Conservation (phyloP, 2,329 filamentous ascomycete species). For the Purpureocillium lavendulum region DNA sequence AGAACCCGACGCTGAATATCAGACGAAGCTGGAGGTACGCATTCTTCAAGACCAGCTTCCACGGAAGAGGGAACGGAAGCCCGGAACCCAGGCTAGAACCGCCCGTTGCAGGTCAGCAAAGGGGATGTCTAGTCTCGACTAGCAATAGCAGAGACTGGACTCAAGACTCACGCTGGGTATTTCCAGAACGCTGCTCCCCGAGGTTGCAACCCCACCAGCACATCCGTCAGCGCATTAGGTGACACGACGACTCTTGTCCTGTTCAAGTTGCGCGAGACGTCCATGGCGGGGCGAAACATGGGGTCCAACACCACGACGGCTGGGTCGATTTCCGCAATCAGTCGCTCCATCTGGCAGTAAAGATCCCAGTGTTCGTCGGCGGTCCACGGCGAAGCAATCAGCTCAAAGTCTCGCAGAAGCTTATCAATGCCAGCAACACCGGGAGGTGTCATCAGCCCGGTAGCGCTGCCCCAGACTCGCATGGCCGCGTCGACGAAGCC, state of each 20-base stretch:
- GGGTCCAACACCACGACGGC: constrained; percentile 23
- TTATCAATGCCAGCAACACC: constrained; percentile 10
- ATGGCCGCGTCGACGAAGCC: constrained; percentile 10
- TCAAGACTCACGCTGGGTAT: constrained; percentile 27
- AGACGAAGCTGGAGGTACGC: constrained; percentile 16
- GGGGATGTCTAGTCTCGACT: constrained; percentile 8
- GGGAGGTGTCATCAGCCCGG: constrained; percentile 11
- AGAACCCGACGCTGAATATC: constrained; percentile 9
- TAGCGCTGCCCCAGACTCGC: constrained; percentile 4
- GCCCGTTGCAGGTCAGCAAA: no score
- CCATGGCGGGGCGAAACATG: constrained; percentile 16
- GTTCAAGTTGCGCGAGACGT: constrained; percentile 12
- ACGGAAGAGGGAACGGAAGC: constrained; percentile 35
- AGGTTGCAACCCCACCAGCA: constrained; percentile 28
- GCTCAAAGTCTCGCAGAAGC: constrained; percentile 8
- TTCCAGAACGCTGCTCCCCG: constrained; percentile 26
- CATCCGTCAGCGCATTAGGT: constrained; percentile 34
- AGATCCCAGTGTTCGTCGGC: constrained; percentile 19
- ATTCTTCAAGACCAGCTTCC: constrained; percentile 30
- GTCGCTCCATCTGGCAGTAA: constrained; percentile 13
- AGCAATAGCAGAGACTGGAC: not conserved
- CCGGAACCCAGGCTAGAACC: no score
- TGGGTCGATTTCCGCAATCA: constrained; percentile 23
- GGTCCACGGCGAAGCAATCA: constrained; percentile 18
- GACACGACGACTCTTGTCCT: constrained; percentile 27